phyloP scores from a whole-genome alignment of 1,284 basidiomycete species.

The Cryptococcus sp. region DNA sequence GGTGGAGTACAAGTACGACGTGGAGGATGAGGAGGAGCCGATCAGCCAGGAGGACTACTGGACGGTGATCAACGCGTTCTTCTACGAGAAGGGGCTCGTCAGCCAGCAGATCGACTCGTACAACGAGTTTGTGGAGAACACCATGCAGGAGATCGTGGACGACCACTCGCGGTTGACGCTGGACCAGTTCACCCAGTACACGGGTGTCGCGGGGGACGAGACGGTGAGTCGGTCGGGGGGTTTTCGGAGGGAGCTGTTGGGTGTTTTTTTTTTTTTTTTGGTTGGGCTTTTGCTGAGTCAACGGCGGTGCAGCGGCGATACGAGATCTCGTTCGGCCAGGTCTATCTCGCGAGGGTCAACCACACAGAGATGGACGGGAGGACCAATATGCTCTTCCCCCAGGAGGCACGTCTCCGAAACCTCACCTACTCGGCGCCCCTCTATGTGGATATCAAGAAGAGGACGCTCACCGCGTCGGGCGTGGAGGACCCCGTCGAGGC shows the following conservation, averaged over 20 bases:
- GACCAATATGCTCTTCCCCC: conserved; percentile 91
- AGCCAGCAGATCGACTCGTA: conserved; percentile 97
- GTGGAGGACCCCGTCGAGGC: conserved; percentile 67
- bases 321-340: conserved; percentile 96
- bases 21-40: conserved; percentile 62
- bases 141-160: conserved; percentile 99
- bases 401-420: conserved; percentile 91
- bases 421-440: conserved; percentile 77
- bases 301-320: conserved; percentile 67
- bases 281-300: not conserved
- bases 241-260: conserved; percentile 2
- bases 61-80: conserved; percentile 94
- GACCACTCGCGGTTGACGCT: conserved; percentile 91
- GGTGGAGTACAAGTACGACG: conserved; percentile 20
- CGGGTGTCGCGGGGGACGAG: conserved; percentile 73
- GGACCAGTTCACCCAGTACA: conserved; percentile 94
- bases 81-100: conserved; percentile 95
- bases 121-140: conserved; percentile 98
- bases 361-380: conserved; percentile 95
- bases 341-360: conserved; percentile 91
- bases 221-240: conserved; percentile 50
- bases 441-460: conserved; percentile 94
- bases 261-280: too few species aligned
- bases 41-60: conserved; percentile 91
- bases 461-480: conserved; percentile 72